Evolutionary conservation across 768 basidiomycete genomes (phyloP).

Genomic region (Lactifluus hygrophoroides): DNA sequence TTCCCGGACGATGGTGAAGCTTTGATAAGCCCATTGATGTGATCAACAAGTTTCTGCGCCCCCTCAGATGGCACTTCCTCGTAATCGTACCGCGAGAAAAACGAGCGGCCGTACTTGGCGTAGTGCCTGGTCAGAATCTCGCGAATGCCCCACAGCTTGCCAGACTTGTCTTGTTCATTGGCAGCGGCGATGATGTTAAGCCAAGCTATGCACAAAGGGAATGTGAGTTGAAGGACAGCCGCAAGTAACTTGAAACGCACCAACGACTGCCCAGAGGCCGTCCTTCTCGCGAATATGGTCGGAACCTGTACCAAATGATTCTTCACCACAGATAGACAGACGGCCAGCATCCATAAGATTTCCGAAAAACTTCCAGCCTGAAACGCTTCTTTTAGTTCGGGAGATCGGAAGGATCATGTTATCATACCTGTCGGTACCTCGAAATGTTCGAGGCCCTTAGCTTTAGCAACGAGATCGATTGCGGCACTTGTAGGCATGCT

Average conservation of each 20-base stretch:
- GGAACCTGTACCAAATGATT: constrained; percentile 99
- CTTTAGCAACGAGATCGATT: constrained; percentile 92
- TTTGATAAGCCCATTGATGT: constrained; percentile 64
- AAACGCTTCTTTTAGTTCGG: neutral
- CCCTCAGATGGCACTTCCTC: constrained; percentile 93
- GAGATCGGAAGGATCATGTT: neutral
- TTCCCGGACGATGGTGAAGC: constrained; percentile 60
- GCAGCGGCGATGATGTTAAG: constrained; percentile 92
- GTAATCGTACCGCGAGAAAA: constrained; percentile 99
- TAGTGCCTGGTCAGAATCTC: constrained; percentile 87
- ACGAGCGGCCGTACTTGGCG: constrained; percentile 87
- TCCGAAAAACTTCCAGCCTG: constrained; percentile 99
- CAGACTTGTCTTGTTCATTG: constrained; percentile 50
- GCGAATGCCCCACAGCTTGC: constrained; percentile 79
- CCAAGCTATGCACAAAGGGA: constrained; percentile 57
- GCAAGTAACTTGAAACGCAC: constrained; percentile 37
- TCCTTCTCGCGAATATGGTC: constrained; percentile 99
- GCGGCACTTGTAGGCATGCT: constrained; percentile 98
- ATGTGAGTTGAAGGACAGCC: neutral
- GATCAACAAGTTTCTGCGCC: constrained; percentile 75
- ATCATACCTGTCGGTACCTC: constrained; percentile 89
- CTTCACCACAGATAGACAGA: constrained; percentile 97
- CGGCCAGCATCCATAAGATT: constrained; percentile 99
- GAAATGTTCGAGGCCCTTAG: constrained; percentile 85
- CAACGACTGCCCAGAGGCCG: constrained; percentile 94